Percentiles rank a stretch among this genome's conserved stretches.
phyloP scores from a whole-genome alignment of 1,284 basidiomycete genomes.

The Cerrena zonata region DNA sequence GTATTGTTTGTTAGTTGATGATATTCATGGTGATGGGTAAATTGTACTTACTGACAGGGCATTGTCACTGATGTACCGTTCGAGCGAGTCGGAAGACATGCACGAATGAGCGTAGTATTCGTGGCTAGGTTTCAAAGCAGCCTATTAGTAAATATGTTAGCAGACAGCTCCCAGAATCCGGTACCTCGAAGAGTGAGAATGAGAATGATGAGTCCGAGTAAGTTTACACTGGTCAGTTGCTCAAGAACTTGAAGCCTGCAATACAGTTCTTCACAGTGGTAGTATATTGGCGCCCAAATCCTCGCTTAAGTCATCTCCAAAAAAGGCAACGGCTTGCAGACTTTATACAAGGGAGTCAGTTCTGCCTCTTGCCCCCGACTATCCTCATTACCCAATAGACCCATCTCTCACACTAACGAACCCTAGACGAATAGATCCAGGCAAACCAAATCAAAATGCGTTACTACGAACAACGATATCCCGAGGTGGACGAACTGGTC shows the following conservation, averaged over 20 bases:
- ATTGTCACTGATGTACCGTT: constrained; percentile 84
- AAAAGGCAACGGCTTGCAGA: neutral
- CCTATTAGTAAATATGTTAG: no score
- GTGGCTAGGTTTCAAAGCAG: no score
- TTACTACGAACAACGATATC: constrained; percentile 77
- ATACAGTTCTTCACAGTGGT: neutral
- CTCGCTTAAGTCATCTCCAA: neutral
- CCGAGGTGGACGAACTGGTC: constrained; percentile 92
- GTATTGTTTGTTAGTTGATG: constrained; percentile 7
- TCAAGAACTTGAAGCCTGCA: no score
- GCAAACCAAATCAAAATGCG: constrained; percentile 45
- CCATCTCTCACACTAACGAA: constrained; percentile 2
- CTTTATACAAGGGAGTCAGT: constrained; percentile 6
- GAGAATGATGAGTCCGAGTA: no score
- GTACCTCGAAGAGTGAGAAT: no score
- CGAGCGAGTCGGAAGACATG: constrained; percentile 58
- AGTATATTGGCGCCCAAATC: constrained; percentile 3
- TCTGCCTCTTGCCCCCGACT: neutral
- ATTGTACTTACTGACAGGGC: constrained; percentile 61
- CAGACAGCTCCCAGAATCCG: no score
- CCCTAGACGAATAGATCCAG: neutral
- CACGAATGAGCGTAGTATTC: constrained; percentile 9
- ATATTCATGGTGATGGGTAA: neutral
- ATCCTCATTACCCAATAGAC: neutral
- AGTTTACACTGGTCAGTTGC: no score